Evolutionary conservation across 495 filamentous ascomycete species (phyloP), one percentile per base, ranked within the genome.

Genomic region (Immersiella caudata): DNA sequence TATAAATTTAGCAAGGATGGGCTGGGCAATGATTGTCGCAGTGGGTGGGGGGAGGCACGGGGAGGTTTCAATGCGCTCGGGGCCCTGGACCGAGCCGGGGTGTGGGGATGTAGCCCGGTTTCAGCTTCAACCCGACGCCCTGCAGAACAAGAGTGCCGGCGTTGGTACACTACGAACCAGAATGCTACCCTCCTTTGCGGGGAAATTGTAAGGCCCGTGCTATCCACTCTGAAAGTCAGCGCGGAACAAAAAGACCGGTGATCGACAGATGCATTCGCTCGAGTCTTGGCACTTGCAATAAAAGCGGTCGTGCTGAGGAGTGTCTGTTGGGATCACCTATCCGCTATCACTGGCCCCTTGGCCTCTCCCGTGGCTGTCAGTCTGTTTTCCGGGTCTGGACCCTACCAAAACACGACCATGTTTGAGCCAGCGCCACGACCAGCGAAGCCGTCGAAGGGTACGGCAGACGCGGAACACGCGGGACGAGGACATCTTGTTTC

Each of bases 21-120:
- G n/a, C 52, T 22, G 52, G 52, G 52, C 52, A 55, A 55, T 55
- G 52, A 55, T 55, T 55, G 52, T 55, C 52, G 52, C 52, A 55
- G 3, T 14, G 3, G 12, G 52, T 55, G 52, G 52, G 52, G 52
- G 49, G 49, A 3, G 49, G 49, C 49, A 52, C 49, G 49, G 49
- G 29, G 20, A 55, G 16, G 52, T 55, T 55, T 55, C 52, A 55
- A 55, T 55, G 52, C 52, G 52, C 52, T 55, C 52, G 22, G 52
- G 52, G 8, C 52, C 52, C 14, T n/a, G 52, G 22, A 22, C 52
- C 52, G 22, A n/a, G 52, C 52, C 52, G 22, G 52, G 52, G 52
- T 55, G 2, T n/a, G 52, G 3, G 25, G 52, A 55, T 8, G 52
- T 6, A 2, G 52, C 52, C 52, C 52, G 52, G 52, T 55, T 55